Percentiles rank a stretch among this genome's conserved stretches.
Conservation (phyloP, 2,329 filamentous ascomycete genomes). For the Incumbomyces delicatus region DNA sequence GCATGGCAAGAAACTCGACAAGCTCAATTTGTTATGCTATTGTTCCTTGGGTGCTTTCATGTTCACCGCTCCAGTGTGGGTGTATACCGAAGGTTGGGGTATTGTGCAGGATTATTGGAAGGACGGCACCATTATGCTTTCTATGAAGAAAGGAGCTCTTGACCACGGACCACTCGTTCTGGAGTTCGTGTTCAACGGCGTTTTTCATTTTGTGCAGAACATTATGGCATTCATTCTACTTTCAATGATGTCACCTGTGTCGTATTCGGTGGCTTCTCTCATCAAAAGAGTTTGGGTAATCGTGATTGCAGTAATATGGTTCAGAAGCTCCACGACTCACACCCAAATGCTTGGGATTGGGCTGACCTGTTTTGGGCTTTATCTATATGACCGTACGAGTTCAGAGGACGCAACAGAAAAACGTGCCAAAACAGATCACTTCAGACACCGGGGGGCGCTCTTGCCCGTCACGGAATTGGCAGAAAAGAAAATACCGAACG, state of each 20-base stretch:
- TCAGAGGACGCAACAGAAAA: conserved; percentile 81
- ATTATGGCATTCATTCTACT: conserved; percentile 88
- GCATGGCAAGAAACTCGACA: conserved; percentile 74
- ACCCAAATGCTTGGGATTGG: conserved; percentile 76
- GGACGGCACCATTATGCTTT: conserved; percentile 69
- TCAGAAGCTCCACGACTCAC: conserved; percentile 75
- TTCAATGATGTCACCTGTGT: conserved; percentile 89
- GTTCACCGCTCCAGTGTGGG: conserved; percentile 82
- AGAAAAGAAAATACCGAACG: conserved; percentile 27
- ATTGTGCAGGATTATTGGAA: conserved; percentile 68
- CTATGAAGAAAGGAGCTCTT: conserved; percentile 64
- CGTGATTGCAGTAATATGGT: conserved; percentile 90
- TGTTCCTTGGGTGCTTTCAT: conserved; percentile 90
- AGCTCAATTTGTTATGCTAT: conserved; percentile 92
- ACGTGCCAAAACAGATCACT: conserved; percentile 55
- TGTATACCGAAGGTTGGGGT: conserved; percentile 75
- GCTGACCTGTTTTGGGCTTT: conserved; percentile 84
- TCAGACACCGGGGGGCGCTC: conserved; percentile 52
- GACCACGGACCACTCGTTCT: conserved; percentile 53
- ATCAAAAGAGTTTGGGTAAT: conserved; percentile 98
- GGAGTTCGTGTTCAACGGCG: conserved; percentile 96
- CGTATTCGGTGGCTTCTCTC: conserved; percentile 88
- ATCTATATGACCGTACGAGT: conserved; percentile 88
- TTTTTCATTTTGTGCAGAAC: conserved; percentile 93
- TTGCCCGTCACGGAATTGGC: conserved; percentile 53